Percentiles rank a stretch among this genome's conserved stretches.
Evolutionary conservation across 2,329 filamentous ascomycete genomes (phyloP).

Genomic region (Claviceps maximensis): DNA sequence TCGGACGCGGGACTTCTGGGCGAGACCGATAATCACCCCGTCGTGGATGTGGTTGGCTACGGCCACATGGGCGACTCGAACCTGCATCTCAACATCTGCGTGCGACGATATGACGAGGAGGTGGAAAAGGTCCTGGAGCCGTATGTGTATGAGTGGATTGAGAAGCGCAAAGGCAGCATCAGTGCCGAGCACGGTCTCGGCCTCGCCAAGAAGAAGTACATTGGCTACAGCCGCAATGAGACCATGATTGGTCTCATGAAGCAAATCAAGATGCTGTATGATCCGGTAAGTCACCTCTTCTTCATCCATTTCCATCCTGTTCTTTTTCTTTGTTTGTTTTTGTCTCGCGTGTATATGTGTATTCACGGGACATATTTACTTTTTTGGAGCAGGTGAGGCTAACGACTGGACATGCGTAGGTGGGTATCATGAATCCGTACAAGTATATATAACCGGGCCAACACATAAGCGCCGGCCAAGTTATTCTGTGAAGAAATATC

Average conservation of each 20-base stretch:
- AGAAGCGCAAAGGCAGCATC: conserved; percentile 77
- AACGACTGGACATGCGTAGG: conserved; percentile 43
- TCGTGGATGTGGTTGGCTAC: conserved; percentile 85
- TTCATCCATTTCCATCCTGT: neutral
- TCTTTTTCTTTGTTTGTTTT: neutral
- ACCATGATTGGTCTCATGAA: conserved; percentile 87
- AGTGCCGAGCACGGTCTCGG: conserved; percentile 93
- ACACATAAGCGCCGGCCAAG: neutral
- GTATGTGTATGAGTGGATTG: conserved; percentile 95
- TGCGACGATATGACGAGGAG: conserved; percentile 68
- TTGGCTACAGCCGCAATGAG: conserved; percentile 81
- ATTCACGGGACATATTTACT: neutral
- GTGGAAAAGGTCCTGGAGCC: conserved; percentile 85
- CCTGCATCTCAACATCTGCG: conserved; percentile 81
- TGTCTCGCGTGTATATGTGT: neutral
- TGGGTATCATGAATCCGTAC: conserved; percentile 98
- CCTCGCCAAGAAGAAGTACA: conserved; percentile 88
- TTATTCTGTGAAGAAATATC: no score
- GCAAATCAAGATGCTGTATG: conserved; percentile 86
- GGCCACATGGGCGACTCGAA: conserved; percentile 98
- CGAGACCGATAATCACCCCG: conserved; percentile 61
- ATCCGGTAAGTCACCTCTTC: conserved; percentile 55
- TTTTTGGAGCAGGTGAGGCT: conserved; percentile 10
- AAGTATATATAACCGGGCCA: conserved; percentile 58
- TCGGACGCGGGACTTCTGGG: conserved; percentile 63